These are phyloP conservation scores for Lasiosphaeria hispida DNA, from an alignment of 495 filamentous ascomycete genomes.

Conservation along the genomic window DNA sequence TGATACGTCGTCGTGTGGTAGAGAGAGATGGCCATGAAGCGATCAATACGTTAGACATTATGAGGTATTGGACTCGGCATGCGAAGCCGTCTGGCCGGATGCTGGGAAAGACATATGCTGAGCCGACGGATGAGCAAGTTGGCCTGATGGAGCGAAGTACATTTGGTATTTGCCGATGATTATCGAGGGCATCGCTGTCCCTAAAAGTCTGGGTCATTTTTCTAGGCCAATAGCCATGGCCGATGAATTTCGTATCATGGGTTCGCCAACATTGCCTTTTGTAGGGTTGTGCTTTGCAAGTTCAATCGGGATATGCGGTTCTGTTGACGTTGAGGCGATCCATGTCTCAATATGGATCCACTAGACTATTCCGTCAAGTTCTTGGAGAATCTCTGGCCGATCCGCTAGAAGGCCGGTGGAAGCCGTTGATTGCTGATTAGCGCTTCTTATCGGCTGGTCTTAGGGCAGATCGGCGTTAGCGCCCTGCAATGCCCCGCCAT, in stretches of 20 bases:
- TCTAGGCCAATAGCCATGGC: no score
- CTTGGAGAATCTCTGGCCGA: no score
- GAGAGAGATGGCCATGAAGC: conserved; percentile 53
- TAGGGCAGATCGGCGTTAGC: neutral
- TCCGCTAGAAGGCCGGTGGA: no score
- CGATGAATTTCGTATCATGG: no score
- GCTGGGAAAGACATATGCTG: conserved; percentile 44
- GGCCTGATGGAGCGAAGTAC: conserved; percentile 16
- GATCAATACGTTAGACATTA: conserved; percentile 52
- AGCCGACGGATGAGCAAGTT: conserved; percentile 53
- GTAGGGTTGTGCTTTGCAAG: no score
- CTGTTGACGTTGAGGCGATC: no score
- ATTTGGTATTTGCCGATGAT: neutral
- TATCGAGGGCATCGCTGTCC: no score
- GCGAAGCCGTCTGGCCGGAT: conserved; percentile 39
- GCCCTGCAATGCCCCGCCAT: neutral
- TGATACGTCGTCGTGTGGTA: conserved; percentile 21
- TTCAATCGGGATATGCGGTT: no score
- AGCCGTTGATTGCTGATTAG: neutral
- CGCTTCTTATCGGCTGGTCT: neutral
- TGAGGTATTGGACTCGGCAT: conserved; percentile 46
- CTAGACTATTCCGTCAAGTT: no score
- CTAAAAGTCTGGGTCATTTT: no score
- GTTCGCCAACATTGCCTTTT: no score
- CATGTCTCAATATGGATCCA: no score